Evolutionary conservation across 306 rosid species (phyloP).

Genomic region (Dryas alaskensis): DNA sequence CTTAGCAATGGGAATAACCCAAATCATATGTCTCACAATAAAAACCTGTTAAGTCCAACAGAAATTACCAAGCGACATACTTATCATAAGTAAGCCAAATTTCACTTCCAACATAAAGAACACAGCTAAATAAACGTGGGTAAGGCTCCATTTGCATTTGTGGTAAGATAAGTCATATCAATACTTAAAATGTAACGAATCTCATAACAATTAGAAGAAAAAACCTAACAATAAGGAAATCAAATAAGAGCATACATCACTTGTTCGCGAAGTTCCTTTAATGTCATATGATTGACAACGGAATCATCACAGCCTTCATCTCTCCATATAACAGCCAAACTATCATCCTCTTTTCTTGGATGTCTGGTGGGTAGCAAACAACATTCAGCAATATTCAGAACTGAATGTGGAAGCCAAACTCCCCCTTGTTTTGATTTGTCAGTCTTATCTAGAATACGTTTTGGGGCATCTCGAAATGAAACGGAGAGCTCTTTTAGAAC

Average conservation of each 20-base stretch:
- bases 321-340: conserved; percentile 77
- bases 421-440: conserved; percentile 53
- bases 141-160: no score
- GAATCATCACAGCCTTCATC: conserved; percentile 68
- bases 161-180: background rate
- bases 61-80: no score
- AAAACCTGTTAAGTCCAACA: no score
- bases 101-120: no score
- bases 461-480: conserved; percentile 53
- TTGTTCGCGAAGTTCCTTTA: conserved; percentile 66
- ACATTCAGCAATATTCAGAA: conserved; percentile 75
- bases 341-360: conserved; percentile 51
- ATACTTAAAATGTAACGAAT: background rate
- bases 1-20: no score
- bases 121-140: no score
- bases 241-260: conserved; percentile 56
- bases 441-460: conserved; percentile 53
- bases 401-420: conserved; percentile 69
- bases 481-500: conserved; percentile 63
- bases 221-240: background rate
- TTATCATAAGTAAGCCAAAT: no score
- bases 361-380: conserved; percentile 53
- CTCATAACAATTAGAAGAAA: background rate
- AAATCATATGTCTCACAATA: no score
- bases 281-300: conserved; percentile 44